Evolutionary conservation across 257 asterid genomes (phyloP).

Genomic region (Oldenlandia corymbosa): DNA sequence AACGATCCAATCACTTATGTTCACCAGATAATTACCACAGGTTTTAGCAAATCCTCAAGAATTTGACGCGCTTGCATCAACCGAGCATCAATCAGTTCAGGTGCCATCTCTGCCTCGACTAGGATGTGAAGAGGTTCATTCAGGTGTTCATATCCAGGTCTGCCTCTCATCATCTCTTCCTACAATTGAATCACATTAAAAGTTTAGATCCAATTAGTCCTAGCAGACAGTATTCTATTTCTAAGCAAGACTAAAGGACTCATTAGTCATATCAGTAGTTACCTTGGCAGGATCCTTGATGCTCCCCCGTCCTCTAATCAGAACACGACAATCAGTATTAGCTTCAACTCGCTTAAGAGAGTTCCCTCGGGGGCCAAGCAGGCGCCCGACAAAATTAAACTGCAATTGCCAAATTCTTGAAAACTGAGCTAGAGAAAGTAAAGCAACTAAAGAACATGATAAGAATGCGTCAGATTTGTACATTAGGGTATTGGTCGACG

Average conservation of each 20-base stretch:
- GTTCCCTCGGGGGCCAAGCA: constrained; percentile 99
- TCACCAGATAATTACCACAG: constrained; percentile 76
- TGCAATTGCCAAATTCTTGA: constrained; percentile 31
- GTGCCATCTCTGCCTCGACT: constrained; percentile 91
- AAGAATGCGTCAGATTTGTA: constrained; percentile 22
- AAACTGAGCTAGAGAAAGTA: constrained; percentile 6
- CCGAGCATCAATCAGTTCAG: constrained; percentile 88
- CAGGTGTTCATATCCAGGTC: constrained; percentile 94
- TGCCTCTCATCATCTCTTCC: constrained; percentile 99
- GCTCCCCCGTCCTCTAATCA: constrained; percentile 97
- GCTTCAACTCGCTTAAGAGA: constrained; percentile 97
- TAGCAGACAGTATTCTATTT: background rate
- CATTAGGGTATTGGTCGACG: constrained; percentile 85
- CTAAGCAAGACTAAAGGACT: background rate
- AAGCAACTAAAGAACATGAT: constrained; percentile 4
- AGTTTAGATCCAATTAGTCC: background rate
- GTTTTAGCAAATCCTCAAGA: constrained; percentile 87
- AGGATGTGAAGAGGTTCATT: constrained; percentile 94
- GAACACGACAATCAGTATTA: constrained; percentile 91
- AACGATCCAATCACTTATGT: too few species aligned
- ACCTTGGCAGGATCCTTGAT: constrained; percentile 95
- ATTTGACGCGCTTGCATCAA: constrained; percentile 90
- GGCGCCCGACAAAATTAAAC: constrained; percentile 98
- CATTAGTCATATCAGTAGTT: constrained; percentile 12
- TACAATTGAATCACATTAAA: constrained; percentile 18